These are phyloP conservation scores for Erigeron canadensis DNA, from an alignment of 129 eudicot species.

Conservation along the genomic window DNA sequence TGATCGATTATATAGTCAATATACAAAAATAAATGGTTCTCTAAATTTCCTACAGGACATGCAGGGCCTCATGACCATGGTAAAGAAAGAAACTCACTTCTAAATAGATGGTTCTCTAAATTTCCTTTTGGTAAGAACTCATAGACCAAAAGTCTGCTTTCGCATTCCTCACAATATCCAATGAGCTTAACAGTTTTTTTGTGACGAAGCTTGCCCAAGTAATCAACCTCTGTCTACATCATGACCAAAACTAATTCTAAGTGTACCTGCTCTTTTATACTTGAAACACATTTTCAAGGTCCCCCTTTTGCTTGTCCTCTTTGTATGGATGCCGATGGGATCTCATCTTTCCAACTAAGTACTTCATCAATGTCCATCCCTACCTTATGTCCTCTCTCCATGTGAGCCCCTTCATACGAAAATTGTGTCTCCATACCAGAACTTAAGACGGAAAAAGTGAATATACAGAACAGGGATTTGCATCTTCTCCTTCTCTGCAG, in stretches of 20 bases:
- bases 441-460: conserved; percentile 65
- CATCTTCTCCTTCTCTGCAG: conserved; percentile 49
- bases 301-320: too few species aligned
- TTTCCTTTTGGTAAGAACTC: conserved; percentile 75
- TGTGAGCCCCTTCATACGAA: too few species aligned
- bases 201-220: conserved; percentile 65
- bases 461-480: conserved; percentile 61
- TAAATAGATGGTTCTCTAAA: conserved; percentile 62
- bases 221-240: conserved; percentile 68
- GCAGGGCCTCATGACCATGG: neutral
- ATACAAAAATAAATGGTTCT: neutral
- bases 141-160: conserved; percentile 56
- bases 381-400: too few species aligned
- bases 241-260: too few species aligned
- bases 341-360: too few species aligned
- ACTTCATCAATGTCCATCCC: too few species aligned
- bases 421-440: conserved; percentile 44
- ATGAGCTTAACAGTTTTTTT: conserved; percentile 64
- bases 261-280: too few species aligned
- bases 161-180: conserved; percentile 65
- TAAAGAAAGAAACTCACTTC: conserved; percentile 42
- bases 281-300: too few species aligned
- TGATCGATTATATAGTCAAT: conserved; percentile 14
- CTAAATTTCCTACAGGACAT: too few species aligned
- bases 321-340: too few species aligned